Evolutionary conservation across 1,284 basidiomycete species (phyloP).

Genomic region (Ganoderma boninense): DNA sequence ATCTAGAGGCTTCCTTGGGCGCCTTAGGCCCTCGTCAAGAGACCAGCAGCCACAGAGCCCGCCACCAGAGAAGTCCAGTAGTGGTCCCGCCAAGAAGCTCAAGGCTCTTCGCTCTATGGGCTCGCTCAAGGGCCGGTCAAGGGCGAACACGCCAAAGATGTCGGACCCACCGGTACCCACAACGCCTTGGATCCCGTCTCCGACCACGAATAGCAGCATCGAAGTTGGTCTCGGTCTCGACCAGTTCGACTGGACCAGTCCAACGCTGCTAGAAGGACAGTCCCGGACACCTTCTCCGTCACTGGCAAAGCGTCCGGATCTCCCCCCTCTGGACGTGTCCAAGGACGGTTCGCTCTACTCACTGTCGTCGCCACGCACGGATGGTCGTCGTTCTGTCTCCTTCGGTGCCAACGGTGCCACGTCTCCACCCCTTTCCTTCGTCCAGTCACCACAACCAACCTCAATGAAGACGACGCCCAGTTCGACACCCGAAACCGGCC

Average conservation of each 20-base stretch:
- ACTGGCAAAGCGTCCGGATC: slow-evolving; percentile 18
- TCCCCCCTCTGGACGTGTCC: slow-evolving; percentile 27
- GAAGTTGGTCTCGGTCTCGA: slow-evolving; percentile 70
- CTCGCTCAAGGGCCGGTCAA: slow-evolving; percentile 70
- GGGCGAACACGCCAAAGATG: slow-evolving; percentile 34
- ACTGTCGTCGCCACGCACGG: slow-evolving; percentile 44
- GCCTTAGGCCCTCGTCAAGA: slow-evolving; percentile 55
- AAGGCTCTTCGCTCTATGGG: slow-evolving; percentile 83
- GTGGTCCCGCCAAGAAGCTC: slow-evolving; percentile 57
- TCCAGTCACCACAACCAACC: slow-evolving; percentile 39
- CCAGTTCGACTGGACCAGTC: slow-evolving; percentile 58
- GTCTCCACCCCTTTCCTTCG: slow-evolving; percentile 59
- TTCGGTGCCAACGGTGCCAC: slow-evolving; percentile 52
- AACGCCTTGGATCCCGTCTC: slow-evolving; percentile 57
- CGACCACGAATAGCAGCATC: slow-evolving; percentile 43
- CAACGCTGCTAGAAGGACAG: slow-evolving; percentile 37
- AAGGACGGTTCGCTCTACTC: slow-evolving; percentile 15
- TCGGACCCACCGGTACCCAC: slow-evolving; percentile 37
- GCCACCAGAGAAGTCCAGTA: slow-evolving; percentile 46
- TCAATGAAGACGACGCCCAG: slow-evolving; percentile 23
- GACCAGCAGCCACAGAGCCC: slow-evolving; percentile 51
- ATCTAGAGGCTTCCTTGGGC: slow-evolving; percentile 70
- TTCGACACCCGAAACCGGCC: slow-evolving; percentile 42
- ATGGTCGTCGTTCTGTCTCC: slow-evolving; percentile 72
- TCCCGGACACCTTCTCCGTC: slow-evolving; percentile 31